Evolutionary conservation across 352 stramenopile genomes (phyloP).

Genomic region (Globisporangium okanoganense): DNA sequence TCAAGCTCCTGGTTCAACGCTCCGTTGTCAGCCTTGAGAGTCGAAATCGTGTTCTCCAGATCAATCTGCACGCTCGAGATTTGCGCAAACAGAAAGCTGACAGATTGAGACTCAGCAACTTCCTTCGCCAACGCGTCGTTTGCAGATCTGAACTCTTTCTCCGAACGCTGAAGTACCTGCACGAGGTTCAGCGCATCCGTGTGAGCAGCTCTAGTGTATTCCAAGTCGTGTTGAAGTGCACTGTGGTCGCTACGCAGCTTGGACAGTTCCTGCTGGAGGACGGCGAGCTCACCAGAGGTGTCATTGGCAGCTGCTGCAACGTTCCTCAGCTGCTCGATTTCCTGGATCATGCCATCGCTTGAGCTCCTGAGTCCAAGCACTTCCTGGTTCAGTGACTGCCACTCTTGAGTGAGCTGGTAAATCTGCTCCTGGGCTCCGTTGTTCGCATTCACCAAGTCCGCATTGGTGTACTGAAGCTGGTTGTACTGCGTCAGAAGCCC

Average conservation of each 20-base stretch:
- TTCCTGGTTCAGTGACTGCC: slow-evolving; percentile 25
- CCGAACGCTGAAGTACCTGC: slow-evolving; percentile 20
- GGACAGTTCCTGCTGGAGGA: slow-evolving; percentile 27
- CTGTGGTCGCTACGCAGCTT: slow-evolving; percentile 24
- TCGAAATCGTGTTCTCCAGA: slow-evolving; percentile 10
- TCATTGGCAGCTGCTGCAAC: not conserved
- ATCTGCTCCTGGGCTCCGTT: slow-evolving; percentile 11
- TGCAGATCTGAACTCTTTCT: slow-evolving; percentile 29
- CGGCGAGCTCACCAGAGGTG: slow-evolving; percentile 5
- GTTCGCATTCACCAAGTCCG: slow-evolving; percentile 4
- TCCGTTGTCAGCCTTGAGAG: slow-evolving; percentile 13
- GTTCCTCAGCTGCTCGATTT: slow-evolving; percentile 2
- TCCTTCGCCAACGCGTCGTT: slow-evolving; percentile 28
- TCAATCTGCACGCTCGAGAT: slow-evolving; percentile 11
- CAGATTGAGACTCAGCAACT: slow-evolving; percentile 26
- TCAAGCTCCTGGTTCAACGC: slow-evolving; percentile 36
- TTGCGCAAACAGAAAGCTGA: slow-evolving; percentile 17
- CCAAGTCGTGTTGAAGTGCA: slow-evolving; percentile 17
- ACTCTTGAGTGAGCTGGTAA: slow-evolving; percentile 15
- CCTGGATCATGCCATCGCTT: slow-evolving; percentile 1
- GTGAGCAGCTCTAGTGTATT: slow-evolving; percentile 14
- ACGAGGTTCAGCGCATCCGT: not conserved
- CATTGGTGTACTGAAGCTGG: slow-evolving; percentile 12
- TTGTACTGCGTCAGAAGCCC: slow-evolving; percentile 14
- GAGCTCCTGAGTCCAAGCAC: slow-evolving; percentile 5